Evolutionary conservation across 257 asterid species (phyloP).

Genomic region (Galeopsis tetrahit): DNA sequence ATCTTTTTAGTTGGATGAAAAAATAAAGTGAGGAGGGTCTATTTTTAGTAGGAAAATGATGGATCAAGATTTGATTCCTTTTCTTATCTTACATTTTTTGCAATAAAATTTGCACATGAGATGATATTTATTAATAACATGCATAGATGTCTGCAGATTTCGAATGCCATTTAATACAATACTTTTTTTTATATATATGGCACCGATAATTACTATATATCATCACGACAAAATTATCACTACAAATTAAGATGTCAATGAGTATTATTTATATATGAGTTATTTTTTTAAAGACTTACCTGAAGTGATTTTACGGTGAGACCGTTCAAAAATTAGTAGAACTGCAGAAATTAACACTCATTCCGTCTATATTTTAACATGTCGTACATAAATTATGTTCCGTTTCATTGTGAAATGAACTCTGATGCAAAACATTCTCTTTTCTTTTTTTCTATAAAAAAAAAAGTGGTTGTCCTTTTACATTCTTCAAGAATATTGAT

Average conservation of each 20-base stretch:
- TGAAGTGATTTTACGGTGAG: no score
- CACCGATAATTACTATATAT: neutral
- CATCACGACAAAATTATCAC: neutral
- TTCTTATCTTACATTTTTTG: constrained; percentile 24
- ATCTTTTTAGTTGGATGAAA: constrained; percentile 32
- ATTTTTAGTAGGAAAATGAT: constrained; percentile 37
- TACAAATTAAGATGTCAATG: neutral
- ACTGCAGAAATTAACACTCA: no score
- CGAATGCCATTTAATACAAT: constrained; percentile 9
- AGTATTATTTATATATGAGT: neutral
- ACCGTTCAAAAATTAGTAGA: no score
- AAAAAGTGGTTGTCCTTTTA: no score
- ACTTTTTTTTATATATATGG: neutral
- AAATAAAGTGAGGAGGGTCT: constrained; percentile 36
- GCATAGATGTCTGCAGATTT: constrained; percentile 16
- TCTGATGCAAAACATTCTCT: no score
- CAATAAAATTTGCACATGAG: constrained; percentile 38
- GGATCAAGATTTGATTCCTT: constrained; percentile 41
- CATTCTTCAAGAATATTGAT: neutral
- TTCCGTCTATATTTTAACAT: no score
- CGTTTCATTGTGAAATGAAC: no score
- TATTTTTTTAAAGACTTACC: no score
- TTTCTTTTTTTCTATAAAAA: no score
- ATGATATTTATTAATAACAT: constrained; percentile 29
- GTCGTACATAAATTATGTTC: no score